Percentiles rank a stretch among this genome's conserved stretches.
phyloP scores from a whole-genome alignment of 345 rosid species.

The Punica granatum region DNA sequence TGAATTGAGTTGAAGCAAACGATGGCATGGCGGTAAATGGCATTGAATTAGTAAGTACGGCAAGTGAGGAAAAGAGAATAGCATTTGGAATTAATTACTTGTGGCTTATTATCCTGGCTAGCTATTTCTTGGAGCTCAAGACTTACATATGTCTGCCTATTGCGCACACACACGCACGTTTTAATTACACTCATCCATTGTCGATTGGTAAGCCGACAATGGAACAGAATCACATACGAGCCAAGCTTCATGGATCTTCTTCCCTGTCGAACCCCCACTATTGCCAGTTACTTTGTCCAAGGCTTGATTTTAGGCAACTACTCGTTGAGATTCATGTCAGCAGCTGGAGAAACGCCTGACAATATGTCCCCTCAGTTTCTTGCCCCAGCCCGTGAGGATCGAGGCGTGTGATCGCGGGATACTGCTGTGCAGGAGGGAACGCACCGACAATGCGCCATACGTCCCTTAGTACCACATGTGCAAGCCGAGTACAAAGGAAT shows the following conservation, averaged over 20 bases:
- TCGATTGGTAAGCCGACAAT: conserved; percentile 14
- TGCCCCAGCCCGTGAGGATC: background rate
- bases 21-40: no score
- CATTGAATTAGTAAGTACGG: no score
- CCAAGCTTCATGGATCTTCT: conserved; percentile 10
- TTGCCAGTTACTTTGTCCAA: background rate
- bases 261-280: background rate
- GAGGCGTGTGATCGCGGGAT: background rate
- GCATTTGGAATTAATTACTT: no score
- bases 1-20: no score
- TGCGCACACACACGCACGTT: no score
- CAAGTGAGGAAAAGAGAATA: no score
- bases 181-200: no score
- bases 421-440: background rate
- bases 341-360: no score
- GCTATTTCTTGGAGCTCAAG: no score
- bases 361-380: background rate
- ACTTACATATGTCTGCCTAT: no score
- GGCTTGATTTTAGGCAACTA: background rate
- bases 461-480: background rate
- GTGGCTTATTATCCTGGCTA: no score
- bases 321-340: background rate
- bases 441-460: no score
- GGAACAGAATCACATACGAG: conserved; percentile 15
- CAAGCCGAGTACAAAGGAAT: conserved; percentile 2